Percentiles rank a stretch among this genome's conserved stretches.
Conservation (phyloP, 176 grass and related monocot genomes). For the Aegilops speltoides region DNA sequence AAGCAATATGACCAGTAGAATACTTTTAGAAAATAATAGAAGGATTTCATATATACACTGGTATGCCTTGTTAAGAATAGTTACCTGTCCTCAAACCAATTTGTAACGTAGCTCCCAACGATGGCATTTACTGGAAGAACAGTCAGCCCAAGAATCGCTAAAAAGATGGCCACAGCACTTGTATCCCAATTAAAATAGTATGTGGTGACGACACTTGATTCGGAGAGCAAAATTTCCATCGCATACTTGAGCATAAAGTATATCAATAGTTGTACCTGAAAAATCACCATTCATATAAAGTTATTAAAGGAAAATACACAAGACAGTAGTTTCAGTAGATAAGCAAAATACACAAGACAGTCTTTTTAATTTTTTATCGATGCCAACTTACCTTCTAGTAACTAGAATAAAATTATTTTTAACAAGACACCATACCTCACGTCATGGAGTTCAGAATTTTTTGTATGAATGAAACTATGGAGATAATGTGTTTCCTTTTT, state of each 20-base stretch:
- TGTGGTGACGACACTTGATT: constrained; percentile 87
- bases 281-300: background rate
- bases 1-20: background rate
- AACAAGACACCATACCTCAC: background rate
- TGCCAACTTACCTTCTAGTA: background rate
- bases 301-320: constrained; percentile 11
- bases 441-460: background rate
- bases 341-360: background rate
- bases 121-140: constrained; percentile 94
- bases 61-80: background rate
- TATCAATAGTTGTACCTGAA: constrained; percentile 88
- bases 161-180: constrained; percentile 76
- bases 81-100: constrained; percentile 96
- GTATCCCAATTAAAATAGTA: constrained; percentile 92
- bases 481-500: background rate
- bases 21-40: background rate
- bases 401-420: background rate
- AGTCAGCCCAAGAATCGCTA: constrained; percentile 77
- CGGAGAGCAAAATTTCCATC: constrained; percentile 95
- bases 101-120: constrained; percentile 88
- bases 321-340: constrained; percentile 2
- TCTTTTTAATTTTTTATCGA: background rate
- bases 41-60: no score
- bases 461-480: background rate
- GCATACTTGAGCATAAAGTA: constrained; percentile 99